Evolutionary conservation across 306 rosid species (phyloP).

Genomic region (Corylus heterophylla): DNA sequence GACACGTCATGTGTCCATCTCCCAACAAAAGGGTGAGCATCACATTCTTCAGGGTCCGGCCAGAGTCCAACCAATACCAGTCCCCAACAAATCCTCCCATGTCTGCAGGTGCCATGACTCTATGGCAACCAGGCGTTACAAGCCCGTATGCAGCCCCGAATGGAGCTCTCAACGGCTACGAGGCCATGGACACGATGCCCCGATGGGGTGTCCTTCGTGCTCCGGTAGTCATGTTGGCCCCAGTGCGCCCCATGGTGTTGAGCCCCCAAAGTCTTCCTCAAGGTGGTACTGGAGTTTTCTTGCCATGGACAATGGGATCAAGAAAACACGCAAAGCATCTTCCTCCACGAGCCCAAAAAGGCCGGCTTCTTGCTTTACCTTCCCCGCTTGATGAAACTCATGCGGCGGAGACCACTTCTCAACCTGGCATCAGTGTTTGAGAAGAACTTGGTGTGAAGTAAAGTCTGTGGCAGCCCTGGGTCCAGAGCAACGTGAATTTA

Average conservation of each 20-base stretch:
- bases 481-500: slow-evolving; percentile 31
- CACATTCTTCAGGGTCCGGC: slow-evolving; percentile 76
- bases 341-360: slow-evolving; percentile 95
- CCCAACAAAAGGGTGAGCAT: slow-evolving; percentile 75
- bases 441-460: slow-evolving; percentile 26
- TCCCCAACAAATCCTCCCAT: slow-evolving; percentile 47
- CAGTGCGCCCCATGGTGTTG: slow-evolving; percentile 60
- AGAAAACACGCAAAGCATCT: slow-evolving; percentile 87
- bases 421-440: slow-evolving; percentile 52
- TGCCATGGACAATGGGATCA: slow-evolving; percentile 84
- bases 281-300: slow-evolving; percentile 94
- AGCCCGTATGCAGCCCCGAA: slow-evolving; percentile 56
- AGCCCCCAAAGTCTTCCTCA: slow-evolving; percentile 58
- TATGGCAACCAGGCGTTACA: slow-evolving; percentile 73
- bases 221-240: slow-evolving; percentile 81
- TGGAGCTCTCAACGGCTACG: slow-evolving; percentile 58
- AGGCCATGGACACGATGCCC: slow-evolving; percentile 66
- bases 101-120: slow-evolving; percentile 47
- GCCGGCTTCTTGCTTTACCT: slow-evolving; percentile 61
- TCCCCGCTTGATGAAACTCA: slow-evolving; percentile 60
- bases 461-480: slow-evolving; percentile 45
- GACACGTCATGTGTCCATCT: slow-evolving; percentile 97
- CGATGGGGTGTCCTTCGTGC: slow-evolving; percentile 75
- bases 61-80: slow-evolving; percentile 65
- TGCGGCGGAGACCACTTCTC: slow-evolving; percentile 59